A percentile compares a stretch with the other conserved stretches of the same genome.
phyloP scores from a whole-genome alignment of 495 filamentous ascomycete genomes.

The Podospora pseudoanserina region DNA sequence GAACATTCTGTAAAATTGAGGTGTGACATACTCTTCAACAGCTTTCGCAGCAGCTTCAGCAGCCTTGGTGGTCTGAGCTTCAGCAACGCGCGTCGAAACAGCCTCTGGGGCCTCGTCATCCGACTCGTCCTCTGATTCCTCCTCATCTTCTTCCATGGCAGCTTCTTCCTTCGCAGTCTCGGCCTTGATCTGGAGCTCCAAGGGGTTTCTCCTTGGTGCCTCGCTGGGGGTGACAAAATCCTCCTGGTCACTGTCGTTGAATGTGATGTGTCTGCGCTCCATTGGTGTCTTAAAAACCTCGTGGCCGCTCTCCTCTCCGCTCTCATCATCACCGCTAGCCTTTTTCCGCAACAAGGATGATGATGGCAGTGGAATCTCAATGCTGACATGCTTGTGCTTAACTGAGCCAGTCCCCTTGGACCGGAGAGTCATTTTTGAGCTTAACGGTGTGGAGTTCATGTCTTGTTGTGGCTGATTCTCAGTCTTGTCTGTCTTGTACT shows the following conservation, averaged over 20 bases:
- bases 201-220: constrained; percentile 28
- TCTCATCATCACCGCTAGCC: constrained; percentile 10
- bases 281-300: constrained; percentile 30
- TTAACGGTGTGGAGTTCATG: neutral
- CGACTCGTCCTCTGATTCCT: constrained; percentile 35
- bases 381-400: constrained; percentile 30
- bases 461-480: constrained; percentile 16
- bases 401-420: constrained; percentile 21
- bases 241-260: constrained; percentile 33
- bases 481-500: constrained; percentile 15
- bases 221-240: constrained; percentile 33
- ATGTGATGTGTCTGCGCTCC: constrained; percentile 29
- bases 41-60: constrained; percentile 38
- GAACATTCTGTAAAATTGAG: neutral
- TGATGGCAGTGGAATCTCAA: constrained; percentile 31
- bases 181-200: constrained; percentile 22
- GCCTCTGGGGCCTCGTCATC: constrained; percentile 48
- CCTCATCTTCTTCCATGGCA: constrained; percentile 35
- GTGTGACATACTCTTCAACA: constrained; percentile 37
- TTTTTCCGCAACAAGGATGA: constrained; percentile 14
- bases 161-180: constrained; percentile 12
- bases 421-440: constrained; percentile 26
- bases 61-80: constrained; percentile 34
- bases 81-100: constrained; percentile 39
- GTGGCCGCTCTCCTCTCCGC: constrained; percentile 18